Percentiles rank a stretch among this genome's conserved stretches.
Conservation (phyloP, 495 filamentous ascomycete species). For the Hypoxylon trugodes region DNA sequence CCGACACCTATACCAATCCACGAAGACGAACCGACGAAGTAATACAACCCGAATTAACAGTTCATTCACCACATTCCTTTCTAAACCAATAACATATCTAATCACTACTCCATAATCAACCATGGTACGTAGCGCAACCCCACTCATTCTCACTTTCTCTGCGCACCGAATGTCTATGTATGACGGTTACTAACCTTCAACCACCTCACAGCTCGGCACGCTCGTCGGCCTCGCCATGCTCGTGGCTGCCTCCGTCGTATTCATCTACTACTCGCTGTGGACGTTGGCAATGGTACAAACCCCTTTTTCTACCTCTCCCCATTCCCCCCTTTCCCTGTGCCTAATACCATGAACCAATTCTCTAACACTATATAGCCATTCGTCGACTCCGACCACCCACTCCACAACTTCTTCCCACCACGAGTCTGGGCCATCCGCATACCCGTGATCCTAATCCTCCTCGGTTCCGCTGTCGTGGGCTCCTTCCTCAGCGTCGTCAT, state of each 20-base stretch:
- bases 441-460: conserved; percentile 92
- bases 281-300: conserved; percentile 88
- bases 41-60: background rate
- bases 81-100: background rate
- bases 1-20: background rate
- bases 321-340: conserved; percentile 4
- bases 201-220: conserved; percentile 79
- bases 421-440: conserved; percentile 99
- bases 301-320: conserved; percentile 1
- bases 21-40: background rate
- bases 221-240: conserved; percentile 98
- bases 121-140: conserved; percentile 47
- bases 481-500: conserved; percentile 97
- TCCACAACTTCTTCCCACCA: conserved; percentile 94
- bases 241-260: conserved; percentile 91
- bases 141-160: background rate
- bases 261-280: conserved; percentile 99
- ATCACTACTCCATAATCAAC: conserved; percentile 34
- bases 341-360: background rate
- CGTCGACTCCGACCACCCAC: conserved; percentile 90
- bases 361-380: conserved; percentile 74
- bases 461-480: conserved; percentile 92
- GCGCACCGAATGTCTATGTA: background rate
- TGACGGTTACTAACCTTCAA: conserved; percentile 27
- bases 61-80: conserved; percentile 8